A percentile compares a stretch with the other conserved stretches of the same genome.
phyloP scores from a whole-genome alignment of 1,139 yeast species.

The Pneumocystis canis region DNA sequence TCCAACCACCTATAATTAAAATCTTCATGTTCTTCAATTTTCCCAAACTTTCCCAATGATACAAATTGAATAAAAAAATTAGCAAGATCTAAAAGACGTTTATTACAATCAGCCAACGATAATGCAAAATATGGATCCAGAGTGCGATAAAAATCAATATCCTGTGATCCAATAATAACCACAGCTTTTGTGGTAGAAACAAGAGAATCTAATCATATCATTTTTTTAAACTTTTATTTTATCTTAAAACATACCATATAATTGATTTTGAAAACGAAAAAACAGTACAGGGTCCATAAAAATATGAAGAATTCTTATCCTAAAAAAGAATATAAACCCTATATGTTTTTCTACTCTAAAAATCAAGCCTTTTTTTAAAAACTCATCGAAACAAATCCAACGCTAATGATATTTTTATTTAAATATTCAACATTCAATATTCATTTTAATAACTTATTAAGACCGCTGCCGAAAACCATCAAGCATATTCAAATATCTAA shows the following conservation, averaged over 20 bases:
- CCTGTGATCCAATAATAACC: conserved; percentile 61
- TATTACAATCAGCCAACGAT: conserved; percentile 33
- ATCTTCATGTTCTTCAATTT: conserved; percentile 31
- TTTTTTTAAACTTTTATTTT: background rate
- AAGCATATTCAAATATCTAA: background rate
- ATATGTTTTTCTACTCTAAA: background rate
- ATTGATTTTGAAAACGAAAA: background rate
- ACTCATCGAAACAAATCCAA: background rate
- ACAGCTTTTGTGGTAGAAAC: conserved; percentile 54
- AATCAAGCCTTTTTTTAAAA: background rate
- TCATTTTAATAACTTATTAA: background rate
- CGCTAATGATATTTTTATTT: background rate
- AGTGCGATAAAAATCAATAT: conserved; percentile 57
- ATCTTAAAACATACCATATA: background rate
- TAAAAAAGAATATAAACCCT: background rate
- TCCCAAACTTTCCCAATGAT: conserved; percentile 26
- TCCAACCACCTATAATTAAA: conserved; percentile 45
- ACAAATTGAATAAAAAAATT: conserved; percentile 38
- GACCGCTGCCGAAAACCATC: background rate
- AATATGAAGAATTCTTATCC: background rate
- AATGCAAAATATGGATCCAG: conserved; percentile 41
- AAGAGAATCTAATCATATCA: conserved; percentile 22
- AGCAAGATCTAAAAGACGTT: conserved; percentile 36
- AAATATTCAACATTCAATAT: background rate
- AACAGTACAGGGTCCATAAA: background rate